A percentile compares a stretch with the other conserved stretches of the same genome.
phyloP scores from a whole-genome alignment of 208 protist species.

The Crithidia expoeki region DNA sequence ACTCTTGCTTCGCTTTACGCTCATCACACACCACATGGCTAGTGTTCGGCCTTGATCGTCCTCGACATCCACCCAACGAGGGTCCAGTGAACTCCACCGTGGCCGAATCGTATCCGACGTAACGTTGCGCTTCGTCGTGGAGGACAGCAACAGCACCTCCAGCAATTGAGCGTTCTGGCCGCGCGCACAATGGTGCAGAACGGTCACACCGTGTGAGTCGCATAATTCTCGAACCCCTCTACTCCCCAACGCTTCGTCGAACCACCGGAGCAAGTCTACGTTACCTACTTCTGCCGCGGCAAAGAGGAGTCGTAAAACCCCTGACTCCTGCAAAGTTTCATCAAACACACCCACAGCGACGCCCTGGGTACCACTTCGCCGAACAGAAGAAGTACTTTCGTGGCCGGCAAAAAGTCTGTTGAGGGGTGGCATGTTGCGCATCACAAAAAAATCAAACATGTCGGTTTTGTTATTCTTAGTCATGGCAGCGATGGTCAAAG shows the following conservation, averaged over 20 bases:
- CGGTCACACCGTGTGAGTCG: slow-evolving; percentile 38
- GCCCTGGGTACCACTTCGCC: not conserved
- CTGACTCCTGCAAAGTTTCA: slow-evolving; percentile 13
- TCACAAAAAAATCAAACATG: slow-evolving; percentile 45
- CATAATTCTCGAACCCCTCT: slow-evolving; percentile 30
- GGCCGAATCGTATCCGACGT: not conserved
- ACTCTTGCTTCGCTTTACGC: slow-evolving; percentile 5
- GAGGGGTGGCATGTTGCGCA: slow-evolving; percentile 13
- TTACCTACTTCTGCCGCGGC: slow-evolving; percentile 55
- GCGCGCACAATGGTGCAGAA: slow-evolving; percentile 65
- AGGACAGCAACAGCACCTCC: slow-evolving; percentile 31
- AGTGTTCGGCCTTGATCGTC: slow-evolving; percentile 49
- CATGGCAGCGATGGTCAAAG: slow-evolving; percentile 27
- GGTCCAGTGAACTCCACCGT: slow-evolving; percentile 21
- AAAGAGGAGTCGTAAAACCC: slow-evolving; percentile 30
- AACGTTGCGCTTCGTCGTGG: not conserved
- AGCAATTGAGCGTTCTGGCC: slow-evolving; percentile 32
- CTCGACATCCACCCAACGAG: slow-evolving; percentile 39
- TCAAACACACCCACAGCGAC: not conserved
- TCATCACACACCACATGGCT: slow-evolving; percentile 59
- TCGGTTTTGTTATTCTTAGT: slow-evolving; percentile 22
- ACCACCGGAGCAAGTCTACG: slow-evolving; percentile 38
- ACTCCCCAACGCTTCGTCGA: slow-evolving; percentile 27
- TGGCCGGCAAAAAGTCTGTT: not conserved
- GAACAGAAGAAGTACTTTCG: too few species aligned